Percentiles rank a stretch among this genome's conserved stretches.
Evolutionary conservation across 129 eudicot species (phyloP).

Genomic region (Mikania micrantha): DNA sequence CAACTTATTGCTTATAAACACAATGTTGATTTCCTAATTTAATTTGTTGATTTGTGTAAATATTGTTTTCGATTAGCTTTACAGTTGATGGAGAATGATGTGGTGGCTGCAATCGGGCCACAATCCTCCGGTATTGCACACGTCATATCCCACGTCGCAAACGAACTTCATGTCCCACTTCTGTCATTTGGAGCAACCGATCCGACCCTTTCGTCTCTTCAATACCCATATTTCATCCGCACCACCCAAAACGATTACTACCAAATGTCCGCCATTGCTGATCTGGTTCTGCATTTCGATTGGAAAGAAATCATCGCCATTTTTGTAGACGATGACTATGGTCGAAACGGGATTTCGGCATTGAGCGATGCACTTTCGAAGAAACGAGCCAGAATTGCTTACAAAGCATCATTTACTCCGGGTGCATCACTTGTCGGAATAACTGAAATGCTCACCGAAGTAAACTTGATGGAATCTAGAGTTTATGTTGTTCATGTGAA

Average conservation of each 20-base stretch:
- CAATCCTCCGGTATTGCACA: conserved; percentile 98
- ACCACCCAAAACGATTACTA: conserved; percentile 64
- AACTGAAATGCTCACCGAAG: conserved; percentile 42
- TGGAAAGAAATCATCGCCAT: conserved; percentile 82
- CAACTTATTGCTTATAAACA: not conserved
- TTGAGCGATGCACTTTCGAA: conserved; percentile 73
- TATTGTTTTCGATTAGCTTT: conserved; percentile 54
- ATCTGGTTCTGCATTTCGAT: conserved; percentile 50
- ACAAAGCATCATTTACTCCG: conserved; percentile 71
- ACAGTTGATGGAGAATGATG: conserved; percentile 82
- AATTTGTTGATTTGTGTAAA: not conserved
- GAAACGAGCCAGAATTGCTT: conserved; percentile 63
- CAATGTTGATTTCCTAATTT: not conserved
- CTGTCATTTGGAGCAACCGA: conserved; percentile 90
- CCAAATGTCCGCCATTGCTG: conserved; percentile 87
- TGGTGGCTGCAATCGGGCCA: conserved; percentile 85
- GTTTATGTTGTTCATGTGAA: conserved; percentile 86
- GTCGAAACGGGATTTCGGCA: conserved; percentile 71
- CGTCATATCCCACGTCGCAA: conserved; percentile 56
- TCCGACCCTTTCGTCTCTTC: conserved; percentile 79
- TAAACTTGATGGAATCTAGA: conserved; percentile 74
- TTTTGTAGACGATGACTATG: conserved; percentile 85
- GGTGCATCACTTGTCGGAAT: conserved; percentile 46
- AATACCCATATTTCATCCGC: conserved; percentile 81
- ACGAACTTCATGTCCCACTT: conserved; percentile 81